Percentiles rank a stretch among this genome's conserved stretches.
phyloP scores from a whole-genome alignment of 2,329 filamentous ascomycete genomes.

The Trichophyton simii region DNA sequence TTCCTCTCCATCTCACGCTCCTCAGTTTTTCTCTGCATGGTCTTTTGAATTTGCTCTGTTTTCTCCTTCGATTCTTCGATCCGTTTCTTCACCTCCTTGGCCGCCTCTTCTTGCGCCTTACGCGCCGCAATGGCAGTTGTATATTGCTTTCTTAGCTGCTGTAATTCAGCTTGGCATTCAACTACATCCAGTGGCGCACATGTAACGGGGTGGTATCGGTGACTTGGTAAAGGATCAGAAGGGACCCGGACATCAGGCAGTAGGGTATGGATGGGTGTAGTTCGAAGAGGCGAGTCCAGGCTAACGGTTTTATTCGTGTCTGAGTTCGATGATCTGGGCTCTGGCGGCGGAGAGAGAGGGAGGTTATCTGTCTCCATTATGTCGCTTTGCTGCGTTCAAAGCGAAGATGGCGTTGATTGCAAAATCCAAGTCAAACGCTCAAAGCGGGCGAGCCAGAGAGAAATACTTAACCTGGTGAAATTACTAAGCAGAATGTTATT shows the following conservation, averaged over 20 bases:
- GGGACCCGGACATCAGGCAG: slow-evolving; percentile 31
- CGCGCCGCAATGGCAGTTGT: slow-evolving; percentile 24
- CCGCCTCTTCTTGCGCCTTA: slow-evolving; percentile 27
- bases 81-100: slow-evolving; percentile 27
- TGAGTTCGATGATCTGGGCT: slow-evolving; percentile 15
- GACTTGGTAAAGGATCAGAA: slow-evolving; percentile 20
- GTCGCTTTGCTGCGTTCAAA: not conserved
- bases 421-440: no score
- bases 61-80: slow-evolving; percentile 28
- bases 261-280: slow-evolving; percentile 28
- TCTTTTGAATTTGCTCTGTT: slow-evolving; percentile 27
- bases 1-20: slow-evolving; percentile 33
- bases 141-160: slow-evolving; percentile 26
- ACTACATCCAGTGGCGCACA: slow-evolving; percentile 24
- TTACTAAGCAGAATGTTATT: no score
- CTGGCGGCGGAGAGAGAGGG: slow-evolving; percentile 26
- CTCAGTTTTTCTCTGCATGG: slow-evolving; percentile 32
- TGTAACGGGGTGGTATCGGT: slow-evolving; percentile 29
- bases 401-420: no score
- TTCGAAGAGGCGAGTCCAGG: slow-evolving; percentile 26
- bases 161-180: slow-evolving; percentile 22
- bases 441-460: no score
- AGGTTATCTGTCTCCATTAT: slow-evolving; percentile 13
- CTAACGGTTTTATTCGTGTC: slow-evolving; percentile 15
- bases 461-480: no score